These are phyloP conservation scores for Colletotrichum eremochloae DNA, from an alignment of 2,329 filamentous ascomycete species.

Conservation along the genomic window DNA sequence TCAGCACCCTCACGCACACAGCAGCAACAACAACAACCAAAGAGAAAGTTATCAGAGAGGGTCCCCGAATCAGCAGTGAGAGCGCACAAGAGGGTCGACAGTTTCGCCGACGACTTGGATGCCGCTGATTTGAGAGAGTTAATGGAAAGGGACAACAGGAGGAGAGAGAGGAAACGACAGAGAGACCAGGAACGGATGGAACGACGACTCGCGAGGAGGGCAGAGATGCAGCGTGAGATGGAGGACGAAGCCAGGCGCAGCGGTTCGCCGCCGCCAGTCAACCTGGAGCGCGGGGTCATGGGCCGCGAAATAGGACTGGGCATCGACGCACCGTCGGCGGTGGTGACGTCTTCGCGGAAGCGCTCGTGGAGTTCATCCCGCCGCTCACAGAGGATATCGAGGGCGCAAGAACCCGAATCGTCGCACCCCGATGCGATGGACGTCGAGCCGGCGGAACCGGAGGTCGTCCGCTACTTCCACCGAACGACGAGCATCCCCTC, in stretches of 20 bases:
- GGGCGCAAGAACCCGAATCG: conserved; percentile 36
- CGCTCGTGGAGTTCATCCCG: conserved; percentile 56
- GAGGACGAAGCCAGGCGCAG: conserved; percentile 66
- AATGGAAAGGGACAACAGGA: conserved; percentile 88
- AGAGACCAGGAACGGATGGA: conserved; percentile 77
- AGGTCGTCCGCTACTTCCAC: conserved; percentile 56
- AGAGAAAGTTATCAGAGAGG: conserved; percentile 64
- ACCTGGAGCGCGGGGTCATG: conserved; percentile 71
- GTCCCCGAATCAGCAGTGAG: conserved; percentile 71
- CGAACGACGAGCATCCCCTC: conserved; percentile 62
- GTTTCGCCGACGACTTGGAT: conserved; percentile 87
- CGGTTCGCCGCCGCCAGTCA: conserved; percentile 66
- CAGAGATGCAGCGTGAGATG: conserved; percentile 75
- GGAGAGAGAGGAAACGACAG: conserved; percentile 80
- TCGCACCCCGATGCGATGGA: conserved; percentile 39
- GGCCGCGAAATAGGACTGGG: conserved; percentile 72
- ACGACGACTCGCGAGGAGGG: conserved; percentile 73
- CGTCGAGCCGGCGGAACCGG: conserved; percentile 22
- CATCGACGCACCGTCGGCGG: conserved; percentile 63
- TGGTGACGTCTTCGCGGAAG: conserved; percentile 69
- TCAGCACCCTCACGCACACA: conserved; percentile 62
- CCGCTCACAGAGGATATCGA: conserved; percentile 49
- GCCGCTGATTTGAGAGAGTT: conserved; percentile 87
- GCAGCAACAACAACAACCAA: conserved; percentile 53
- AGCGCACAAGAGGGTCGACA: conserved; percentile 73